Evolutionary conservation across 345 rosid genomes (phyloP), one percentile per base, ranked within the genome.

Genomic region (Populus alba): DNA sequence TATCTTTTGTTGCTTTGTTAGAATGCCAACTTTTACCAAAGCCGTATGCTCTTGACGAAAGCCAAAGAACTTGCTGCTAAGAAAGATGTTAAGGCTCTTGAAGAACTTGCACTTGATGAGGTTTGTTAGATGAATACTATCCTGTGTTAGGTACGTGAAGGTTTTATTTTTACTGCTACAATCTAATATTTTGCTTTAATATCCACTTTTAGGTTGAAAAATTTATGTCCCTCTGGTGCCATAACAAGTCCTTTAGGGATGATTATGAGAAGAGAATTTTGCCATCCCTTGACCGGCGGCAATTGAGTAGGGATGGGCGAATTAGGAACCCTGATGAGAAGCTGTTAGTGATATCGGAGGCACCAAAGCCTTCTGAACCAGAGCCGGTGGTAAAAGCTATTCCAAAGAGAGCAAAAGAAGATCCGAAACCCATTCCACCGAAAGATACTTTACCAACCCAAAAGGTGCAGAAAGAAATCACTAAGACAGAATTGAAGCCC

Each of bases 191-290:
- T 49, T 63, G 51, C 71, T 13, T 59, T 68, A 65, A 69, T 59
- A 57, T 79, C 16, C 68, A 78, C 79, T 70, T 27, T 55, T 72
- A 96, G 99, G 88, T 85, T 72, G 98, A 91, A 73, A 92, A 92
- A 73, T 94, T 91, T 81, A 85, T 94, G 84, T 83, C 91, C 71
- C 89, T 85, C 69, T 96, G 99, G 99, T 81, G 80, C 73, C 80
- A 77, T 37, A 82, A 83, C 82, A 92, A 92, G 84, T 84, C 86
- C 70, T 87, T 91, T 81, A 89, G 98, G 88, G 97, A 94, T 53
- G 97, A 94, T 80, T 96, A 94, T n/a, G 86, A 88, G 87, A 91
- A 89, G 80, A 83, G 97, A 82, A 75, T 91, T 55, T 74, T 88
- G 81, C 70, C 81, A 68, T 95, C 97, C n/a, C 79, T 90, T 71